Base-by-base conservation (phyloP, 768 basidiomycete genomes). In the Russula ochroleuca region DNA sequence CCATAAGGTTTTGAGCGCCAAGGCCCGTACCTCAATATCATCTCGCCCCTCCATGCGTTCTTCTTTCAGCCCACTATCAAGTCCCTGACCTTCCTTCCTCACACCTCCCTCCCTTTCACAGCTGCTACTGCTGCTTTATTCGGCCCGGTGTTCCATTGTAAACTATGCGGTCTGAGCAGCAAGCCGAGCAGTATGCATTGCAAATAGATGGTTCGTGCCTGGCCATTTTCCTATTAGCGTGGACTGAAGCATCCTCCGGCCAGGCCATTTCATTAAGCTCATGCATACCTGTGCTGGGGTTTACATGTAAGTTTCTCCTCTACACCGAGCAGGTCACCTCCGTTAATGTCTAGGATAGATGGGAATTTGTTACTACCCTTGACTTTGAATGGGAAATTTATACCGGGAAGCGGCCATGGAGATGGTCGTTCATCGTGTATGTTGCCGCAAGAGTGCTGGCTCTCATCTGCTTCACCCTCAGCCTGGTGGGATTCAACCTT, bases 401-500 rank as follows among this genome's bases (percentile, higher is more conserved):
- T 64, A 67, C 64, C 11, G 64, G 66, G 14, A 35, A 40, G n/a
- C 64, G 66, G 15, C 58, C 49, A 11, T 65, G 64, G 64, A 59
- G 66, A 51, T 67, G 66, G 66, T 67, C 66, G 8, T 65, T 67
- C 13, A 13, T 65, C 38, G 59, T 55, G 3, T 67, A 67, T 43
- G 17, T 61, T 49, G 8, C 38, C 21, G 28, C 64, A 9, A 54
- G 66, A 49, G 1, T 54, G 2, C 43, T 65, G 6, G 64, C 66
- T n/a, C 54, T 67, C 5, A 1, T n/a, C 28, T 45, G 53, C 21
- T 15, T 67, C 43, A n/a, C 65, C 9, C 6, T 57, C 25, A 61
- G 52, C 9, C 47, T 67, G 19, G n/a, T 65, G 28, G 66, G 66
- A 3, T 67, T 67, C 59, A 65, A 65, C n/a, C 21, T 67, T 13